Conservation (phyloP, 73 alveolate species). For the Blepharisma japonicum region DNA sequence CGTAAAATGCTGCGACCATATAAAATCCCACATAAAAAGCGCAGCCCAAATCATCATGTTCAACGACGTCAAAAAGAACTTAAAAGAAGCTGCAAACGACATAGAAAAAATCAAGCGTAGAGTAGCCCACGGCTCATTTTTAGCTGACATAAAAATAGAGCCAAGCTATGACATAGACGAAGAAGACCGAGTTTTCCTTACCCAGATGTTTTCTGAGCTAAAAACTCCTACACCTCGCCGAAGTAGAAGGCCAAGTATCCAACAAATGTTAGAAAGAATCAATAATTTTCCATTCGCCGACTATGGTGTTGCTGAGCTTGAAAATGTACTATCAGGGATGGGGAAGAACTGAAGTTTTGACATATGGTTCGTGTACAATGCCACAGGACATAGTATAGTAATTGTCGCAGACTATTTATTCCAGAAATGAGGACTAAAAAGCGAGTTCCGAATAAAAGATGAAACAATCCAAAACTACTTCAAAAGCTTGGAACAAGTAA, state of each 20-base stretch:
- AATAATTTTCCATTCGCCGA: too few relatives aligned
- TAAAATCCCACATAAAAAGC: neutral
- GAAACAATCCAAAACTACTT: neutral
- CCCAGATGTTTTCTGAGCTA: neutral
- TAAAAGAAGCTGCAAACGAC: neutral
- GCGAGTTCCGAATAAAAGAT: neutral
- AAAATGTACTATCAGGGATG: neutral
- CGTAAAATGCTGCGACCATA: neutral
- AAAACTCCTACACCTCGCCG: neutral
- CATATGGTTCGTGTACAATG: neutral
- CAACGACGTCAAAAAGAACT: neutral
- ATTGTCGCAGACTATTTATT: neutral
- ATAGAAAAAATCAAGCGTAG: constrained; percentile 1
- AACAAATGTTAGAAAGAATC: too few relatives aligned
- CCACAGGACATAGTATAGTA: neutral
- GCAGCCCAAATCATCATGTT: neutral
- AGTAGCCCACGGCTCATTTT: constrained; percentile 1
- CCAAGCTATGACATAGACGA: neutral
- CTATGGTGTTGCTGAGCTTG: neutral
- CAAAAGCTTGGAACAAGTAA: neutral
- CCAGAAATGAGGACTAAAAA: neutral
- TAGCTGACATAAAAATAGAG: neutral
- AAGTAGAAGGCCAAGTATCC: neutral
- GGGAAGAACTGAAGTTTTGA: neutral
- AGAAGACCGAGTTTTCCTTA: neutral